Percentiles rank a stretch among this genome's conserved stretches.
phyloP scores from a whole-genome alignment of 225 moss, liverwort and hornwort species.

The Anthoceros angustus region DNA sequence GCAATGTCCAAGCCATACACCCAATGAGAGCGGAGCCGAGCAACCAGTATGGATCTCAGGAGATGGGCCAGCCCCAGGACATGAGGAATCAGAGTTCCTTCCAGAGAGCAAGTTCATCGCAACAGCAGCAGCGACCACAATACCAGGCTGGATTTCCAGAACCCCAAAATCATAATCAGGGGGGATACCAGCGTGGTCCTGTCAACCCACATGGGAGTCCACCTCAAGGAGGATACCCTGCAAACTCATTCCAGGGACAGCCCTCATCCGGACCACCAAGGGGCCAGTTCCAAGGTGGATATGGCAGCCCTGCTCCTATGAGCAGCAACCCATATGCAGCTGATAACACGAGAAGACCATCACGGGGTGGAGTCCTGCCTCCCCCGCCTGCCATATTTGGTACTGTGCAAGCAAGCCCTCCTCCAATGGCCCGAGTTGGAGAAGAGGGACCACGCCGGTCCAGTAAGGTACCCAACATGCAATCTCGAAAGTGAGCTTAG shows the following conservation, averaged over 20 bases:
- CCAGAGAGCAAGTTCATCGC: not conserved
- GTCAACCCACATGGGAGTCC: not conserved
- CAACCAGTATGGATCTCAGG: not conserved
- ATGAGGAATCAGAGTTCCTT: not conserved
- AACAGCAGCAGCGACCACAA: not conserved
- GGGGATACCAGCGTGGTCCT: not conserved
- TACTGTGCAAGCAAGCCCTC: not conserved
- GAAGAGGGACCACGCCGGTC: too few relatives aligned
- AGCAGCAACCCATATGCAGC: not conserved
- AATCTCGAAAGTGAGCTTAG: too few relatives aligned
- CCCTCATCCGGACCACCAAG: not conserved
- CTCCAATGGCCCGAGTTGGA: too few relatives aligned
- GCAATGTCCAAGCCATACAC: not conserved
- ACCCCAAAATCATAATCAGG: too few relatives aligned
- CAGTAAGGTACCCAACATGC: too few relatives aligned
- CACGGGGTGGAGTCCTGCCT: too few relatives aligned
- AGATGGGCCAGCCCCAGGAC: not conserved
- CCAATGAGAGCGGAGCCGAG: not conserved
- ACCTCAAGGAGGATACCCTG: not conserved
- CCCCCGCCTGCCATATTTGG: not conserved
- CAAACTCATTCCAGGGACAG: not conserved
- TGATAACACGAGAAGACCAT: too few relatives aligned
- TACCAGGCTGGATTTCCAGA: not conserved
- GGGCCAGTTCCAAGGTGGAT: not conserved
- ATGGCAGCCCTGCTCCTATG: not conserved